Evolutionary conservation across 768 basidiomycete genomes (phyloP).

Genomic region (Lactarius evosmus): DNA sequence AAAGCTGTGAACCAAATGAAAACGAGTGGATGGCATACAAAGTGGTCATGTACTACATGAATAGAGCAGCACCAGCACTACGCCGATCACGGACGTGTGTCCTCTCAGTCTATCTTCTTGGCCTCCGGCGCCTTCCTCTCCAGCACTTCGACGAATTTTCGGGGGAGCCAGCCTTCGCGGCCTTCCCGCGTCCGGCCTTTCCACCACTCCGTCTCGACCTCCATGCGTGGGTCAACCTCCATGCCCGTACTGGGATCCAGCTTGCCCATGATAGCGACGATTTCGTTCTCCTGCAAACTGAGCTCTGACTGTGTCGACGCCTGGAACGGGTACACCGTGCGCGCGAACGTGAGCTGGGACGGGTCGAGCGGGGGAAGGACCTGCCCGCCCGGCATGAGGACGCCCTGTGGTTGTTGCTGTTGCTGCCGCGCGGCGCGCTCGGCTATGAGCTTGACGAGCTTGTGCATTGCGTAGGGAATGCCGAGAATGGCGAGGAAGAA

Average conservation of each 20-base stretch:
- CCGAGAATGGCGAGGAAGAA: conserved; percentile 95
- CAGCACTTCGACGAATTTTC: conserved; percentile 78
- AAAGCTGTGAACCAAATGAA: not conserved
- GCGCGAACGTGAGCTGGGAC: conserved; percentile 74
- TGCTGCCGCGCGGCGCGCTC: conserved; percentile 54
- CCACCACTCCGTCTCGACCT: conserved; percentile 84
- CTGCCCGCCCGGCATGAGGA: conserved; percentile 38
- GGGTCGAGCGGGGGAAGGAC: conserved; percentile 69
- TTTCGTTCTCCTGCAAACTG: conserved; percentile 79
- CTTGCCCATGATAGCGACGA: conserved; percentile 87
- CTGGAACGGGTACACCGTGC: conserved; percentile 75
- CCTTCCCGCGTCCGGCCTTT: conserved; percentile 90
- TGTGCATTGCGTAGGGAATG: conserved; percentile 89
- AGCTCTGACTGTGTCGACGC: conserved; percentile 77
- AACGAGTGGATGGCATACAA: not conserved
- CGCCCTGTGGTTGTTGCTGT: conserved; percentile 33
- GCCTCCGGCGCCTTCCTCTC: conserved; percentile 42
- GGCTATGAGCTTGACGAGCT: conserved; percentile 74
- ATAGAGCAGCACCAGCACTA: not conserved
- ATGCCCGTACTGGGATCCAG: conserved; percentile 64
- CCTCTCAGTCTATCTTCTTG: conserved; percentile 42
- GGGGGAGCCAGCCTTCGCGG: conserved; percentile 92
- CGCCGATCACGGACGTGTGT: not conserved
- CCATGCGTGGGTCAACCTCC: conserved; percentile 63
- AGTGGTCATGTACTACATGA: not conserved